Evolutionary conservation across 768 basidiomycete genomes (phyloP).

Genomic region (Austroboletus festivus): DNA sequence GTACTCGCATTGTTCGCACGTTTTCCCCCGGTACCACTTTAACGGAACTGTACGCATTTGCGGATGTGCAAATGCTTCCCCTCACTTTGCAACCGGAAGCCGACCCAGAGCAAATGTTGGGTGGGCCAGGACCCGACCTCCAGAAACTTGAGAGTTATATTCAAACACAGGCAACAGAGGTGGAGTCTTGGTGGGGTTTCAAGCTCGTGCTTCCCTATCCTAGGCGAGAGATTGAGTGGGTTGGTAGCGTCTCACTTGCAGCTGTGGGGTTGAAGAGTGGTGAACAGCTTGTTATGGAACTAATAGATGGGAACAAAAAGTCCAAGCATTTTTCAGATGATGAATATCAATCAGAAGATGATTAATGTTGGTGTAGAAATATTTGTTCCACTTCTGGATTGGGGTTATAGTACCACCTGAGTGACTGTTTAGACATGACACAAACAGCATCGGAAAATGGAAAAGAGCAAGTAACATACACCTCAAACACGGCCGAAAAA

Average conservation of each 20-base stretch:
- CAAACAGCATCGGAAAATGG: too few species aligned
- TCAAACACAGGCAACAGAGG: constrained; percentile 22
- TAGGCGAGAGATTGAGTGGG: constrained; percentile 57
- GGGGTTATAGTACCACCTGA: too few species aligned
- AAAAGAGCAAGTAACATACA: too few species aligned
- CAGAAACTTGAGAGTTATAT: constrained; percentile 37
- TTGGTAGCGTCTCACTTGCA: constrained; percentile 35
- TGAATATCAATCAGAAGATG: constrained; percentile 55
- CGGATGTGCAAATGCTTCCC: constrained; percentile 60
- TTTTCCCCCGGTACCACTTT: constrained; percentile 52
- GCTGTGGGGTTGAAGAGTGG: constrained; percentile 50
- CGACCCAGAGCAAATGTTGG: constrained; percentile 44
- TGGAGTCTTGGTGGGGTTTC: constrained; percentile 71
- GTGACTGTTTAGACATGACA: too few species aligned
- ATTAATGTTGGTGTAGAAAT: constrained; percentile 14
- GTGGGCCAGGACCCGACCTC: constrained; percentile 30
- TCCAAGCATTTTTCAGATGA: constrained; percentile 42
- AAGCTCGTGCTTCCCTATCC: constrained; percentile 69
- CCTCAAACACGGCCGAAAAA: too few species aligned
- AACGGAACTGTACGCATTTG: constrained; percentile 68
- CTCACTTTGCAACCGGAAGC: constrained; percentile 32
- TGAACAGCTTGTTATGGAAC: constrained; percentile 66
- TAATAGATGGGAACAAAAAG: constrained; percentile 21
- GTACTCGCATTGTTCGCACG: constrained; percentile 54
- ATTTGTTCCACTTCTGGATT: too few species aligned